These are phyloP conservation scores for Acer saccharum DNA, from an alignment of 345 rosid genomes.

Conservation along the genomic window DNA sequence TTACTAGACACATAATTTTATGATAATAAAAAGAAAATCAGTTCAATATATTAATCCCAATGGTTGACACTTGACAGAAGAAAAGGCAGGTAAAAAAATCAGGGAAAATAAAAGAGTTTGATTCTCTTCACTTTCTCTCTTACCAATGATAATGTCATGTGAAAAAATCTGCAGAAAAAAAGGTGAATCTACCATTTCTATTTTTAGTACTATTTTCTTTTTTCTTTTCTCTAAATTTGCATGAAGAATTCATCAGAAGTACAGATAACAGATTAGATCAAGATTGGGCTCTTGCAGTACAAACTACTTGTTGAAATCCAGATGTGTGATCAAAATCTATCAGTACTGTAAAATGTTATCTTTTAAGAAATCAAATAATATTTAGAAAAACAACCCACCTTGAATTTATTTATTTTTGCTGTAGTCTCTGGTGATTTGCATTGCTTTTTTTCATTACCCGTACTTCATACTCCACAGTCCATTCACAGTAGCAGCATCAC, in stretches of 20 bases:
- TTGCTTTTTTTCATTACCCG: background rate
- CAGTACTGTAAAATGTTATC: too few relatives aligned
- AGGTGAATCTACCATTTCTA: background rate
- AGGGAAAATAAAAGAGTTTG: background rate
- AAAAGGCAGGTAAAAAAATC: background rate
- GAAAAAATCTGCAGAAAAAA: background rate
- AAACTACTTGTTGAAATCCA: background rate
- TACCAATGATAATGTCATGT: conserved; percentile 18
- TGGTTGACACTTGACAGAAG: background rate
- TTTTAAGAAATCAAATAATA: background rate
- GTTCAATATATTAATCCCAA: background rate
- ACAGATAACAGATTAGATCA: background rate
- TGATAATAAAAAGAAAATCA: background rate
- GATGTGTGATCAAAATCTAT: background rate
- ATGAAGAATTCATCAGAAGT: background rate
- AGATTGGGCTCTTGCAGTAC: background rate
- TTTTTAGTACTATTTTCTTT: background rate
- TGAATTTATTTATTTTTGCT: background rate
- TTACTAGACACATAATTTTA: too few relatives aligned
- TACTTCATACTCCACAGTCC: background rate
- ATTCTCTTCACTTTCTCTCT: conserved; percentile 9
- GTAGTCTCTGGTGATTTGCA: background rate
- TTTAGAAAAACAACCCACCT: background rate
- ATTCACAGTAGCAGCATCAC: background rate
- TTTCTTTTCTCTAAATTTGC: conserved; percentile 6